Evolutionary conservation across 352 stramenopile genomes (phyloP).

Genomic region (Phytopythium oedochilum): DNA sequence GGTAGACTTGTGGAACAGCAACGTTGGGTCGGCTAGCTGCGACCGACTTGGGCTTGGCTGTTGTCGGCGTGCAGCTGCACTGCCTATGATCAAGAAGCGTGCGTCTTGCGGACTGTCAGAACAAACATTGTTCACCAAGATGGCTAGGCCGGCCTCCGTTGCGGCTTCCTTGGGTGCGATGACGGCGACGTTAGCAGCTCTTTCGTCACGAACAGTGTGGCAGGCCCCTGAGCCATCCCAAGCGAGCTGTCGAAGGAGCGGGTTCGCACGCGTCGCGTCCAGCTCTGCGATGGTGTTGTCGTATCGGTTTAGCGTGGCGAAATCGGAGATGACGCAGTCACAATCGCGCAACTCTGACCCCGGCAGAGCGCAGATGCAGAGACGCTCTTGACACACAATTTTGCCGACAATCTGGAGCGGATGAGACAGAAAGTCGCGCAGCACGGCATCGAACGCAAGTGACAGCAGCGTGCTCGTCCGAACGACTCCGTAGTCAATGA

Average conservation of each 20-base stretch:
- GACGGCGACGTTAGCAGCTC: not conserved
- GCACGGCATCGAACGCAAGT: not conserved
- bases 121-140: not conserved
- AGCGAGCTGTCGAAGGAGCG: not conserved
- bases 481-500: conserved; percentile 1
- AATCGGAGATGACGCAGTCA: conserved; percentile 1
- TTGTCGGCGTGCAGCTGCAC: not conserved
- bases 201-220: not conserved
- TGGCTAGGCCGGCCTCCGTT: not conserved
- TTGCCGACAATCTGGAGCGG: conserved; percentile 1
- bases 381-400: not conserved
- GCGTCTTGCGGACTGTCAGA: not conserved
- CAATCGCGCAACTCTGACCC: not conserved
- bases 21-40: not conserved
- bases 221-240: not conserved
- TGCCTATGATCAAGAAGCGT: not conserved
- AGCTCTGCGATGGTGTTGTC: not conserved
- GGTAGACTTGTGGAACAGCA: not conserved
- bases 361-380: conserved; percentile 1
- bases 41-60: not conserved
- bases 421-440: not conserved
- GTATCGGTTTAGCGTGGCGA: not conserved
- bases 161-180: conserved; percentile 1
- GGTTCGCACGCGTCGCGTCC: not conserved
- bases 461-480: not conserved